Evolutionary conservation across 129 eudicot genomes (phyloP).

Genomic region (Pittosporum tobira): DNA sequence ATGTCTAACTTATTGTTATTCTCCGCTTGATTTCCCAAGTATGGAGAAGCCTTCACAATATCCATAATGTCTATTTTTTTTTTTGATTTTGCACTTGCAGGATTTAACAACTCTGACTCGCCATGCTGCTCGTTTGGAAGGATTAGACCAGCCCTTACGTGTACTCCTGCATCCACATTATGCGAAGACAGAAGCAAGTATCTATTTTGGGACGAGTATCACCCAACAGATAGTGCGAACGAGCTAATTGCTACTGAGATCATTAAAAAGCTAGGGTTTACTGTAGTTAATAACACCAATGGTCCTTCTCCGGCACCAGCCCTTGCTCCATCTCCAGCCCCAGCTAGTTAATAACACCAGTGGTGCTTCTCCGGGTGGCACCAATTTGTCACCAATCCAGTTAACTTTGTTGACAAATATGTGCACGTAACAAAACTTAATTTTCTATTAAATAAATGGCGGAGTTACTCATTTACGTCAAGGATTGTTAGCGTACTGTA

Average conservation of each 20-base stretch:
- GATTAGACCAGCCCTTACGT: conserved; percentile 89
- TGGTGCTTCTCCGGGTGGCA: conserved; percentile 37
- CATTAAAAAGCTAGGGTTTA: conserved; percentile 56
- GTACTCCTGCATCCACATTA: conserved; percentile 67
- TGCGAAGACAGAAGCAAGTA: conserved; percentile 91
- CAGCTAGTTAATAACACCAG: conserved; percentile 15
- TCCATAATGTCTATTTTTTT: not conserved
- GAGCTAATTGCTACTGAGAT: conserved; percentile 68
- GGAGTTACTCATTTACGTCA: not conserved
- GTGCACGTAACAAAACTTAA: no score
- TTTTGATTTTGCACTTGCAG: conserved; percentile 19
- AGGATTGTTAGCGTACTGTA: not conserved
- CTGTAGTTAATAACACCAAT: conserved; percentile 16
- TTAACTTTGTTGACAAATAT: not conserved
- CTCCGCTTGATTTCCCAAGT: no score
- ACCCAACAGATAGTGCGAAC: conserved; percentile 81
- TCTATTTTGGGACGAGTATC: conserved; percentile 97
- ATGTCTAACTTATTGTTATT: not conserved
- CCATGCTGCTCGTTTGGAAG: conserved; percentile 93
- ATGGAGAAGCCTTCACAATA: not conserved
- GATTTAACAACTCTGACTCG: conserved; percentile 76
- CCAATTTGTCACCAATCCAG: conserved; percentile 7
- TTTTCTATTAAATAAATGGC: not conserved
- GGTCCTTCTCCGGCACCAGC: conserved; percentile 43
- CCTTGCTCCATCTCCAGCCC: conserved; percentile 40